Conservation (phyloP, 2,329 filamentous ascomycete genomes). For the Colletotrichum abscissum region DNA sequence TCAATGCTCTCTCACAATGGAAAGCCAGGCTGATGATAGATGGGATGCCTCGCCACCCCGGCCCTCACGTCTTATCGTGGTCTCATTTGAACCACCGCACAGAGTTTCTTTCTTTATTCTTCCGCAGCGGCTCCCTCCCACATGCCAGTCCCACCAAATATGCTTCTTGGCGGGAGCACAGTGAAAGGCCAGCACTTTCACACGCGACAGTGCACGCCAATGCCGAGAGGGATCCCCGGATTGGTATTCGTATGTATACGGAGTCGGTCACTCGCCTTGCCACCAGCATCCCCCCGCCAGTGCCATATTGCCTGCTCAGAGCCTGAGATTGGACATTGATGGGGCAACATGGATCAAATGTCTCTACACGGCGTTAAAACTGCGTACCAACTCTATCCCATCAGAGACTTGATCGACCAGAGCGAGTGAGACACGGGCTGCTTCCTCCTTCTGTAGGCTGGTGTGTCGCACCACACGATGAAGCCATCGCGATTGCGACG, state of each 20-base stretch:
- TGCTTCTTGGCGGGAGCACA: not conserved
- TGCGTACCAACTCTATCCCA: not conserved
- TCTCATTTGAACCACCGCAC: not conserved
- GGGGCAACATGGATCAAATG: not conserved
- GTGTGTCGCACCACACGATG: constrained; percentile 19
- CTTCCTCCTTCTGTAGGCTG: constrained; percentile 4
- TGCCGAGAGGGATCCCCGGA: constrained; percentile 6
- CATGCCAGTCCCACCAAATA: constrained; percentile 8
- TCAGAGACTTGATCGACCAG: constrained; percentile 5
- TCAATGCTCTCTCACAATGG: not conserved
- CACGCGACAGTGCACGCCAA: not conserved
- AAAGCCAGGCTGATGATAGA: not conserved
- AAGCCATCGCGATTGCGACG: constrained; percentile 19
- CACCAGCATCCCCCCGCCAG: constrained; percentile 18
- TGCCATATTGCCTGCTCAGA: not conserved
- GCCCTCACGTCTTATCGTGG: not conserved
- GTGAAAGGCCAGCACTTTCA: not conserved
- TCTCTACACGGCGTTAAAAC: not conserved
- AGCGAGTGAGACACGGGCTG: not conserved
- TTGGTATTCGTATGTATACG: not conserved
- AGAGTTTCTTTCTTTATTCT: not conserved
- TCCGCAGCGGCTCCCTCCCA: constrained; percentile 6
- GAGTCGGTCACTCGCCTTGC: constrained; percentile 2
- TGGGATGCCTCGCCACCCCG: too few species aligned
- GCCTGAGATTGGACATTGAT: not conserved